Conservation (phyloP, 208 protist genomes). For the Tritrichomonas musculus region DNA sequence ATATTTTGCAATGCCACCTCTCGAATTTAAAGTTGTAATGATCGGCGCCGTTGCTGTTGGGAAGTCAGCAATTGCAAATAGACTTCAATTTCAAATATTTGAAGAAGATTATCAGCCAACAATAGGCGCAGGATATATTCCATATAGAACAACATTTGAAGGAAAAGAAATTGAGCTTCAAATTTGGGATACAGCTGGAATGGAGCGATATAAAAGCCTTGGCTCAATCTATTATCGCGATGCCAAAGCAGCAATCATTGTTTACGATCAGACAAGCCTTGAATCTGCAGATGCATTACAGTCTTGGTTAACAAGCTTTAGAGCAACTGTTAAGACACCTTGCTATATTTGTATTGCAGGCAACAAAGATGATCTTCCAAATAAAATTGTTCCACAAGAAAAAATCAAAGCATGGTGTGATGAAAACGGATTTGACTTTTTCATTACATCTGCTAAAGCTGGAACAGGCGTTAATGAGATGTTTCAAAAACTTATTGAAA, state of each 20-base stretch:
- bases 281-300: not conserved
- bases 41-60: not conserved
- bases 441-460: not conserved
- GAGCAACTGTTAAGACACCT: not conserved
- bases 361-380: not conserved
- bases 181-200: constrained; percentile 29
- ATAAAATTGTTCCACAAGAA: constrained; percentile 5
- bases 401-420: not conserved
- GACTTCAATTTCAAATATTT: not conserved
- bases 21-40: not conserved
- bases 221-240: constrained; percentile 8
- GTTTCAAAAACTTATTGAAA: not conserved
- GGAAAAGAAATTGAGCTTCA: constrained; percentile 9
- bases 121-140: constrained; percentile 30
- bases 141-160: not conserved
- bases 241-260: not conserved
- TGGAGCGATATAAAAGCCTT: not conserved
- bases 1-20: not conserved
- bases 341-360: not conserved
- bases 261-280: not conserved
- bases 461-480: constrained; percentile 6
- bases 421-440: not conserved
- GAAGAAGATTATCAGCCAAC: constrained; percentile 27
- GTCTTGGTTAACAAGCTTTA: not conserved
- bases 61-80: not conserved